Conservation (phyloP, 495 filamentous ascomycete species). For the Xylaria flabelliformis region DNA sequence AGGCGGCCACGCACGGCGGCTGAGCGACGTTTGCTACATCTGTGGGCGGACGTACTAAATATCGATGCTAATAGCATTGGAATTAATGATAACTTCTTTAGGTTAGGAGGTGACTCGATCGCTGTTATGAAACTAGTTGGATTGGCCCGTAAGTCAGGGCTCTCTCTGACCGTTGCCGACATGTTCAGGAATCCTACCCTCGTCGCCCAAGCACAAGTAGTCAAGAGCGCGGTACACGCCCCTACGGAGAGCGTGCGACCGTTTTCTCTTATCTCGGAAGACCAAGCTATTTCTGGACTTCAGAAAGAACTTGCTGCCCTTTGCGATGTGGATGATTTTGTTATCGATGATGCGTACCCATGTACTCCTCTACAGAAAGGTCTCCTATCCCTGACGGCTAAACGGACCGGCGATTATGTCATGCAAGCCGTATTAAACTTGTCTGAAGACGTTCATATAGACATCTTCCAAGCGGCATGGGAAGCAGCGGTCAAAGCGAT, state of each 20-base stretch:
- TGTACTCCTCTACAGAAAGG: constrained; percentile 72
- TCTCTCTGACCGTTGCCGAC: background rate
- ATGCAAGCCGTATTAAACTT: constrained; percentile 56
- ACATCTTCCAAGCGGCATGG: background rate
- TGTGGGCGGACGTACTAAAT: background rate
- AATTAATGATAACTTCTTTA: background rate
- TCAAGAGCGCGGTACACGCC: background rate
- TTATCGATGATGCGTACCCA: constrained; percentile 64
- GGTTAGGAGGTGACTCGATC: constrained; percentile 2
- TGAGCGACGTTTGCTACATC: background rate
- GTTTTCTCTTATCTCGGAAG: background rate
- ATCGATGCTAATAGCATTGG: background rate
- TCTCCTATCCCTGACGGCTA: constrained; percentile 55
- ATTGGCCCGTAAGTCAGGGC: background rate
- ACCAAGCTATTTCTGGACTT: too few species aligned
- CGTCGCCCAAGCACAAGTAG: background rate
- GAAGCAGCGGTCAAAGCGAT: background rate
- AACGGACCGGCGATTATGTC: constrained; percentile 59
- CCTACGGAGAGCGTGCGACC: background rate
- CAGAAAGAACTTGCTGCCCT: too few species aligned
- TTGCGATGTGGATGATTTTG: too few species aligned
- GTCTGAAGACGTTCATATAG: constrained; percentile 29
- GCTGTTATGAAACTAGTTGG: background rate
- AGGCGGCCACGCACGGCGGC: background rate
- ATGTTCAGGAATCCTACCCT: constrained; percentile 12